Conservation (phyloP, 2,329 filamentous ascomycete species). For the Fusarium nanum region DNA sequence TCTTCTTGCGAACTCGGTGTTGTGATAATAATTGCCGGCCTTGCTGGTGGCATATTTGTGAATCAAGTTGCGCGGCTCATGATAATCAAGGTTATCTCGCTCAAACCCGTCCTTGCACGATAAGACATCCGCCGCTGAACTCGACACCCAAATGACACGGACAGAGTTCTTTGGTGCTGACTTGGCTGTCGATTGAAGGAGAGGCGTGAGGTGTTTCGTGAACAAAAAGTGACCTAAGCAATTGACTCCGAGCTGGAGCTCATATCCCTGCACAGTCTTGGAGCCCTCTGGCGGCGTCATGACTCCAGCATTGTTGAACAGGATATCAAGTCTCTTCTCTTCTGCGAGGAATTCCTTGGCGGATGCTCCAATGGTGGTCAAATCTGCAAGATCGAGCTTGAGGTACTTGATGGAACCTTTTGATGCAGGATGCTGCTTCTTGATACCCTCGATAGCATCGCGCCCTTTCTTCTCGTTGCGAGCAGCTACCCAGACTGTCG, state of each 20-base stretch:
- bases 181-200: conserved; percentile 51
- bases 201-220: conserved; percentile 54
- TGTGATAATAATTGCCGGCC: conserved; percentile 49
- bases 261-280: conserved; percentile 56
- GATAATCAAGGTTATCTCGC: conserved; percentile 47
- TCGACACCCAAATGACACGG: conserved; percentile 50
- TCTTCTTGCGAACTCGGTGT: conserved; percentile 47
- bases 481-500: conserved; percentile 66
- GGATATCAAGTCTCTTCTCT: conserved; percentile 52
- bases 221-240: conserved; percentile 56
- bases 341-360: conserved; percentile 48
- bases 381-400: conserved; percentile 58
- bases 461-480: conserved; percentile 59
- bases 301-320: conserved; percentile 61
- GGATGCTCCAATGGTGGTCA: conserved; percentile 51
- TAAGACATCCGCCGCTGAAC: conserved; percentile 46
- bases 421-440: conserved; percentile 50
- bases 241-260: conserved; percentile 58
- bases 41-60: conserved; percentile 49
- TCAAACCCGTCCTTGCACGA: conserved; percentile 42
- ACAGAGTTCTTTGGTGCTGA: conserved; percentile 48
- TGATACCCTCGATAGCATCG: conserved; percentile 59
- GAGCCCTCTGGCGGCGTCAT: conserved; percentile 56
- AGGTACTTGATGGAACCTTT: conserved; percentile 58
- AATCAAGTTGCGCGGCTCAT: conserved; percentile 36